phyloP scores from a whole-genome alignment of 1,284 basidiomycete genomes.

The Tylopilus sp. region DNA sequence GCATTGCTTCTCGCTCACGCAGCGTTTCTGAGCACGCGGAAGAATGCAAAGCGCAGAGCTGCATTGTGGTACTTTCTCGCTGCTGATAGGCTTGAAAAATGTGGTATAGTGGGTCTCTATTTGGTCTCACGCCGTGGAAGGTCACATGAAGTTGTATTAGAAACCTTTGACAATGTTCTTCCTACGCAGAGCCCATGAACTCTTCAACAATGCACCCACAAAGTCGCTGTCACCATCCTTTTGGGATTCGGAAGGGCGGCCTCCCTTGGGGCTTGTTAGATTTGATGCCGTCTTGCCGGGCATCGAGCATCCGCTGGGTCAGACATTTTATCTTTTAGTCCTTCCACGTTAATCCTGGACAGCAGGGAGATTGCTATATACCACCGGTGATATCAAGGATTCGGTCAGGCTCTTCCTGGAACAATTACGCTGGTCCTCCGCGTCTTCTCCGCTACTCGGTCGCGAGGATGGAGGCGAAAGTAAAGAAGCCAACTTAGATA shows the following conservation, averaged over 20 bases:
- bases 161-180: slow-evolving; percentile 81
- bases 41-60: slow-evolving; percentile 54
- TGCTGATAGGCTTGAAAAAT: slow-evolving; percentile 72
- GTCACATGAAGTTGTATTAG: slow-evolving; percentile 36
- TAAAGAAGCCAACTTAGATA: slow-evolving; percentile 43
- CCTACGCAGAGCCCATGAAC: slow-evolving; percentile 60
- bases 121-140: slow-evolving; percentile 1
- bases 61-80: slow-evolving; percentile 74
- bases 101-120: slow-evolving; percentile 60
- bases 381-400: slow-evolving; percentile 65
- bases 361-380: slow-evolving; percentile 70
- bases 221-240: slow-evolving; percentile 72
- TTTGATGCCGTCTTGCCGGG: slow-evolving; percentile 65
- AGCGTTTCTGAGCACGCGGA: slow-evolving; percentile 60
- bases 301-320: slow-evolving; percentile 75
- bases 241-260: slow-evolving; percentile 64
- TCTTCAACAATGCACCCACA: slow-evolving; percentile 48
- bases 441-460: slow-evolving; percentile 17
- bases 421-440: slow-evolving; percentile 40
- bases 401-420: slow-evolving; percentile 69
- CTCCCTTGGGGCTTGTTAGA: slow-evolving; percentile 38
- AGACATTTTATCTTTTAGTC: background rate
- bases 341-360: slow-evolving; percentile 2
- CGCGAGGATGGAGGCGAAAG: slow-evolving; percentile 22
- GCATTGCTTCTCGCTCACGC: slow-evolving; percentile 74